A percentile compares a stretch with the other conserved stretches of the same genome.
Evolutionary conservation across 176 grass and related monocot genomes (phyloP).

Genomic region (Oryza meridionalis): DNA sequence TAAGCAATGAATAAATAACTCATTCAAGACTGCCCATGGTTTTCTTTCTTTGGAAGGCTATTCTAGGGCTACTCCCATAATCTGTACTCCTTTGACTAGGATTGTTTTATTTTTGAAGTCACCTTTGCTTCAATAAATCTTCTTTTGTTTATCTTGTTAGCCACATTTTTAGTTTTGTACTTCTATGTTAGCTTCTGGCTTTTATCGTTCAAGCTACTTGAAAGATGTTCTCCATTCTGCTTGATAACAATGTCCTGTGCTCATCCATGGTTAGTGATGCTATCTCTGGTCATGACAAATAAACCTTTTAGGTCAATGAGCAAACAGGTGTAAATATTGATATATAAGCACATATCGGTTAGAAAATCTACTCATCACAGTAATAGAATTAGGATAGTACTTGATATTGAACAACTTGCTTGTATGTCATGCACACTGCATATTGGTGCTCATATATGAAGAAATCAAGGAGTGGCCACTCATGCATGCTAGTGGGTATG

Average conservation of each 20-base stretch:
- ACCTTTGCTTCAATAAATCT: not conserved
- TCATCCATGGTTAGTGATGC: not conserved
- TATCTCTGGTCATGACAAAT: not conserved
- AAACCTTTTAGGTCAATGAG: not conserved
- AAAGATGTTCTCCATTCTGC: not conserved
- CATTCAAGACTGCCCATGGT: no score
- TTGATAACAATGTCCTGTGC: not conserved
- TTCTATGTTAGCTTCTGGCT: not conserved
- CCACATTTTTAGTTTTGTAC: not conserved
- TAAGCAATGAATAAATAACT: no score
- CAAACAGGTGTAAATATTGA: not conserved
- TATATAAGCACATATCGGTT: not conserved
- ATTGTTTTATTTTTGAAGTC: no score
- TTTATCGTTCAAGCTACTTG: not conserved
- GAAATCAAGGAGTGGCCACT: not conserved
- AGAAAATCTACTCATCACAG: not conserved
- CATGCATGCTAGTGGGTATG: not conserved
- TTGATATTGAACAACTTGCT: not conserved
- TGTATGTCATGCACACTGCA: not conserved
- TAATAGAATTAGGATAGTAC: not conserved
- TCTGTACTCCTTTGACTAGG: no score
- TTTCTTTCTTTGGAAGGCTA: no score
- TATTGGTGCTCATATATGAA: not conserved
- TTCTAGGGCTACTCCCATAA: no score
- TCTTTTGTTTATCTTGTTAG: constrained; percentile 3